Percentiles rank a stretch among this genome's conserved stretches.
Conservation (phyloP, 2,329 filamentous ascomycete species). For the Trichoderma breve region DNA sequence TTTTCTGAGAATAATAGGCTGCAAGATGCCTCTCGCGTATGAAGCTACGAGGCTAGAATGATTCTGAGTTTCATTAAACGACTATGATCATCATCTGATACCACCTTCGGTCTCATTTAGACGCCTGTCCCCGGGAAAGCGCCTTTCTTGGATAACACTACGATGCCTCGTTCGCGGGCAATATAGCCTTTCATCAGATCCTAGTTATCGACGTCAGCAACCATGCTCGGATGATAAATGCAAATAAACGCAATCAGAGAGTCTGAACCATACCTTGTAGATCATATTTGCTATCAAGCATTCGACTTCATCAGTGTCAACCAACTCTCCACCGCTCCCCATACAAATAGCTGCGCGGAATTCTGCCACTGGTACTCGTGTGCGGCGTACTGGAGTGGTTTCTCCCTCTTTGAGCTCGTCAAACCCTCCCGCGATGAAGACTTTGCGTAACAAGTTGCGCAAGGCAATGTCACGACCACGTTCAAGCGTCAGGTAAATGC, state of each 20-base stretch:
- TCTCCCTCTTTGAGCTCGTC: slow-evolving; percentile 72
- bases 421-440: slow-evolving; percentile 81
- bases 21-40: background rate
- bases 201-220: slow-evolving; percentile 48
- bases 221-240: slow-evolving; percentile 1
- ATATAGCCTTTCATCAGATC: slow-evolving; percentile 98
- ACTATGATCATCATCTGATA: background rate
- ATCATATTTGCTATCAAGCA: slow-evolving; percentile 95
- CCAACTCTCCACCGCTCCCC: slow-evolving; percentile 59
- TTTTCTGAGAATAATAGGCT: background rate
- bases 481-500: slow-evolving; percentile 93
- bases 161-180: slow-evolving; percentile 80
- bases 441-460: slow-evolving; percentile 87
- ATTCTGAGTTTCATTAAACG: background rate
- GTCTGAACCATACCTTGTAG: slow-evolving; percentile 71
- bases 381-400: slow-evolving; percentile 62
- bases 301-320: slow-evolving; percentile 92
- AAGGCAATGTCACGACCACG: slow-evolving; percentile 87
- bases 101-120: slow-evolving; percentile 31
- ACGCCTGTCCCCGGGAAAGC: slow-evolving; percentile 90
- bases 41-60: background rate
- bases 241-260: too few species aligned
- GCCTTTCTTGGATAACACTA: slow-evolving; percentile 88
- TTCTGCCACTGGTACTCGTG: slow-evolving; percentile 76
- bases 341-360: slow-evolving; percentile 83